These are phyloP conservation scores for Fusarium sp. DNA, from an alignment of 2,329 filamentous ascomycete species.

Conservation along the genomic window DNA sequence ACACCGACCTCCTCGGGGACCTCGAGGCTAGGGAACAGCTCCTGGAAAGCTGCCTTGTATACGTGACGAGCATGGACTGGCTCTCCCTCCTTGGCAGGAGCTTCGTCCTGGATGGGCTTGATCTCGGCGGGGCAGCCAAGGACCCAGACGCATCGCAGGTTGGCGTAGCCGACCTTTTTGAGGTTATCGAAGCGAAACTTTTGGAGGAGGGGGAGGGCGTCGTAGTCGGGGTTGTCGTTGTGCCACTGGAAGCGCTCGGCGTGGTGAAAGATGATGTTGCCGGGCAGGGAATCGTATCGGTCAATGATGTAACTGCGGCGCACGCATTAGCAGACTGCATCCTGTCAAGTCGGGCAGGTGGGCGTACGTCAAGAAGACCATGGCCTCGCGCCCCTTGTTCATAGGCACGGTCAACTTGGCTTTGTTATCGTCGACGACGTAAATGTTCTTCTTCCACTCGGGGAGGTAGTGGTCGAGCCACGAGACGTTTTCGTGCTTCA, in stretches of 20 bases:
- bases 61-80: constrained; percentile 55
- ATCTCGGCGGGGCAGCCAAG: constrained; percentile 67
- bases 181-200: constrained; percentile 62
- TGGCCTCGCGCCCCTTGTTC: constrained; percentile 65
- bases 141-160: constrained; percentile 69
- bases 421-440: constrained; percentile 63
- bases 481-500: constrained; percentile 48
- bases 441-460: constrained; percentile 64
- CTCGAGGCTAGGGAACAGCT: constrained; percentile 54
- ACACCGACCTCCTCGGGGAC: constrained; percentile 64
- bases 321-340: constrained; percentile 12
- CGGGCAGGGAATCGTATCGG: constrained; percentile 59
- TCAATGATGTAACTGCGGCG: constrained; percentile 59
- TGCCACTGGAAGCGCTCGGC: constrained; percentile 64
- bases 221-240: constrained; percentile 65
- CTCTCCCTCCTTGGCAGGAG: constrained; percentile 48
- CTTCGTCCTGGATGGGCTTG: constrained; percentile 52
- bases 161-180: constrained; percentile 67
- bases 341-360: not conserved
- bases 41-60: constrained; percentile 56
- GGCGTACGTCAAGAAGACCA: constrained; percentile 62
- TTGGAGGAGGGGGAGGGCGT: constrained; percentile 63
- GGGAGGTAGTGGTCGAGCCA: constrained; percentile 57
- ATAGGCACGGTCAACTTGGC: constrained; percentile 60
- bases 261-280: constrained; percentile 60